Evolutionary conservation across 192 early-diverging fungal genomes (phyloP), one percentile per base, ranked within the genome.

Genomic region (Pilobolus umbonatus): DNA sequence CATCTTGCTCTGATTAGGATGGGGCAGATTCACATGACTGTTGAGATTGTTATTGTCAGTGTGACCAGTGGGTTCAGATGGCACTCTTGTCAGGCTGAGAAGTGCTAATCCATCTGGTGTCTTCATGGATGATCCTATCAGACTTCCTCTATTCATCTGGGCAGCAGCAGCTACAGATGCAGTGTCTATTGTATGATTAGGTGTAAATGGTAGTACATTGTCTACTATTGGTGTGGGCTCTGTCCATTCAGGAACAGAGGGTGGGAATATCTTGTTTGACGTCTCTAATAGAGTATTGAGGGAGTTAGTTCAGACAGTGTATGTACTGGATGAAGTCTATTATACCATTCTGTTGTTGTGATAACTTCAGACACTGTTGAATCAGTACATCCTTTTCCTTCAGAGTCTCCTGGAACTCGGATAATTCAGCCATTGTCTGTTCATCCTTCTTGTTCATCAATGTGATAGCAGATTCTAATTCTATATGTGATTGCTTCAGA

Each of bases 81-180:
- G 32, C 9, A 60, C 22, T 48, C 60, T 26, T 29, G 48, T 49
- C 2, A 61, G 48, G 2, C 48, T 35, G 7, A 61, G 31, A 44
- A 61, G 52, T 10, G 48, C 29, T 31, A 50, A 25, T 19, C 60
- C 60, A 8, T 61, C 60, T 9, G 48, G 31, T 42, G 60, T 61
- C 15, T 61, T 61, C 8, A 50, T 39, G 8, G 60, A 46, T 8
- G 60, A 50, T 4, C 49, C 49, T n/a, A 61, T 46, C 7, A 61
- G 17, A 52, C 60, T 58, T n/a, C 55, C 49, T 14, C 55, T 29
- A 30, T 66, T 66, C 31, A 60, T 36, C 26, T 39, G 46, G 11
- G 57, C 57, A 19, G 66, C 60, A 0, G 66, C 53, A 17, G 62
- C 62, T 39, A 50, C 49, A 11, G 60, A 39, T 34, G 52, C 52